Evolutionary conservation across 129 eudicot genomes (phyloP).

Genomic region (Tagetes patula): DNA sequence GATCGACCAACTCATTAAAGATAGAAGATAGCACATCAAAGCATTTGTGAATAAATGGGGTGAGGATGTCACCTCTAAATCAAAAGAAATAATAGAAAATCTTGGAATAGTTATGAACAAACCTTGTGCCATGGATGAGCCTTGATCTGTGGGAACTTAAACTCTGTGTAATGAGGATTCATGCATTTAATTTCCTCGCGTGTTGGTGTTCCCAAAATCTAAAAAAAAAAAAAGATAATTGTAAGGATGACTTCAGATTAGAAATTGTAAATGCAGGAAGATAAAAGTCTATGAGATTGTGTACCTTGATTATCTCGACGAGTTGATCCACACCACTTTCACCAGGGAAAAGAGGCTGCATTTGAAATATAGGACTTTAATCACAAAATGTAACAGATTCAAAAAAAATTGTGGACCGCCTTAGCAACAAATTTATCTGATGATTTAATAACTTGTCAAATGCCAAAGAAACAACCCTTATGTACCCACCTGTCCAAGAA

Average conservation of each 20-base stretch:
- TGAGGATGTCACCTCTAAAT: not conserved
- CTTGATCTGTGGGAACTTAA: conserved; percentile 95
- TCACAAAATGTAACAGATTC: not conserved
- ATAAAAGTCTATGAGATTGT: not conserved
- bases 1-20: not conserved
- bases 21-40: not conserved
- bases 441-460: not conserved
- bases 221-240: not conserved
- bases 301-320: conserved; percentile 88
- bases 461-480: not conserved
- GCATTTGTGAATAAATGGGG: not conserved
- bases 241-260: not conserved
- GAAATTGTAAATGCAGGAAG: not conserved
- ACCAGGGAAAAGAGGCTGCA: conserved; percentile 98
- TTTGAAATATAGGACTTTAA: conserved; percentile 5
- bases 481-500: conserved; percentile 71
- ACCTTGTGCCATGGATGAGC: conserved; percentile 99
- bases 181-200: conserved; percentile 97
- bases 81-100: not conserved
- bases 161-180: conserved; percentile 94
- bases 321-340: conserved; percentile 99
- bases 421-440: not conserved
- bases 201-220: conserved; percentile 97
- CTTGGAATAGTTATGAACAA: not conserved
- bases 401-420: not conserved